These are phyloP conservation scores for Sphaceloma murrayae DNA, from an alignment of 2,329 filamentous ascomycete species.

Conservation along the genomic window DNA sequence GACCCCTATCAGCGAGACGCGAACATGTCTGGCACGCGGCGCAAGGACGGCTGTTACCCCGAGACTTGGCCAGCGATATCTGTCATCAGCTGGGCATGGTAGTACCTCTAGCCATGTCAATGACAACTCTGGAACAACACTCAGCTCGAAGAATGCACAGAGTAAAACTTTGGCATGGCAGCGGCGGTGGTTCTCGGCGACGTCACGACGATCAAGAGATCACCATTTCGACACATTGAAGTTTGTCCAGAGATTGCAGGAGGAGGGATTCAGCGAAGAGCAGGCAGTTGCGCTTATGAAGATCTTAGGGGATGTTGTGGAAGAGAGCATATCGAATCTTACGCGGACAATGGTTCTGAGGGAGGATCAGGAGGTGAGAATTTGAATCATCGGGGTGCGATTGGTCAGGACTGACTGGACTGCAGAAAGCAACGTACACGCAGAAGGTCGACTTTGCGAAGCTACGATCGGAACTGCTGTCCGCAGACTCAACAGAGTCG, in stretches of 20 bases:
- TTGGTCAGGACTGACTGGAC: too few relatives aligned
- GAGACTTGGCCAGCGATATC: too few relatives aligned
- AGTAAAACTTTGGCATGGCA: constrained; percentile 4
- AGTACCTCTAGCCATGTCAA: neutral
- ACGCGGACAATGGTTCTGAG: constrained; percentile 96
- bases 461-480: constrained; percentile 84
- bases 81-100: too few relatives aligned
- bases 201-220: constrained; percentile 54
- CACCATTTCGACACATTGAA: constrained; percentile 98
- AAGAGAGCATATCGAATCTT: constrained; percentile 96
- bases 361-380: constrained; percentile 86
- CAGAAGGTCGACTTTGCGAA: constrained; percentile 98
- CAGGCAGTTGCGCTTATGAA: constrained; percentile 98
- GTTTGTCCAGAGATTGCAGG: constrained; percentile 82
- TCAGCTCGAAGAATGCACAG: neutral
- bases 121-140: neutral
- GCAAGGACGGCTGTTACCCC: constrained; percentile 12
- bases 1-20: constrained; percentile 19
- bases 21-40: too few relatives aligned
- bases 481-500: constrained; percentile 82
- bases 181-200: constrained; percentile 54
- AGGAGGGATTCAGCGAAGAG: constrained; percentile 89
- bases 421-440: constrained; percentile 61
- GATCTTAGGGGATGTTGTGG: constrained; percentile 89
- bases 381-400: too few relatives aligned